Conservation (phyloP, 169 alveolate genomes). For the Cystoisospora suis region DNA sequence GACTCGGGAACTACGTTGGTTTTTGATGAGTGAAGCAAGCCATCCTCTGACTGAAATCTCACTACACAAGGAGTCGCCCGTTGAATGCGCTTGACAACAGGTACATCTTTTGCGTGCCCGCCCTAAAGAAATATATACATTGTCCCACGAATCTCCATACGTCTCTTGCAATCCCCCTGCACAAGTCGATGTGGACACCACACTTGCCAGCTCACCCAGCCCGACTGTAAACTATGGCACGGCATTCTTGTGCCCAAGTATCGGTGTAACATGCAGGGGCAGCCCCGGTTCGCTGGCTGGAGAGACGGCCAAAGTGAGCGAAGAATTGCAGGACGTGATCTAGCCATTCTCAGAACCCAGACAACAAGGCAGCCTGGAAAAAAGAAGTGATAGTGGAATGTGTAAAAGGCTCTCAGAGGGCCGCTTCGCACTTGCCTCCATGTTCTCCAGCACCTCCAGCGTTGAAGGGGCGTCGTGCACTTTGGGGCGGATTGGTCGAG, state of each 20-base stretch:
- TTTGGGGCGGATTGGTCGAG: neutral
- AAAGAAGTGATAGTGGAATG: too few species aligned
- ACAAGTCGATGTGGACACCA: too few species aligned
- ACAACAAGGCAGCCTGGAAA: neutral
- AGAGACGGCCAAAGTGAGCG: neutral
- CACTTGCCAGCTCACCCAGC: too few species aligned
- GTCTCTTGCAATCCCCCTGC: too few species aligned
- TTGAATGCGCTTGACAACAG: neutral
- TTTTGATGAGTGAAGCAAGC: neutral
- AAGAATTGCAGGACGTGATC: neutral
- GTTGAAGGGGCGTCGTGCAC: neutral
- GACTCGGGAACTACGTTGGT: too few species aligned
- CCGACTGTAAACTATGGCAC: too few species aligned
- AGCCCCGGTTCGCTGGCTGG: neutral
- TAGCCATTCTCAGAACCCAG: neutral
- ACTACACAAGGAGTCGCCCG: neutral
- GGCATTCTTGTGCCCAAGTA: too few species aligned
- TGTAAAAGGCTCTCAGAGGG: too few species aligned
- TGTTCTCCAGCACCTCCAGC: neutral
- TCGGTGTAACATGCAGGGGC: neutral
- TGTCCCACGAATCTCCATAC: too few species aligned
- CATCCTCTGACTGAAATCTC: neutral
- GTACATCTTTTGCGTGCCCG: neutral
- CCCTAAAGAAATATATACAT: too few species aligned
- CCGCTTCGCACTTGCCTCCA: too few species aligned